A percentile compares a stretch with the other conserved stretches of the same genome.
Conservation (phyloP, 2,329 filamentous ascomycete species). For the Talaromyces funiculosus region DNA sequence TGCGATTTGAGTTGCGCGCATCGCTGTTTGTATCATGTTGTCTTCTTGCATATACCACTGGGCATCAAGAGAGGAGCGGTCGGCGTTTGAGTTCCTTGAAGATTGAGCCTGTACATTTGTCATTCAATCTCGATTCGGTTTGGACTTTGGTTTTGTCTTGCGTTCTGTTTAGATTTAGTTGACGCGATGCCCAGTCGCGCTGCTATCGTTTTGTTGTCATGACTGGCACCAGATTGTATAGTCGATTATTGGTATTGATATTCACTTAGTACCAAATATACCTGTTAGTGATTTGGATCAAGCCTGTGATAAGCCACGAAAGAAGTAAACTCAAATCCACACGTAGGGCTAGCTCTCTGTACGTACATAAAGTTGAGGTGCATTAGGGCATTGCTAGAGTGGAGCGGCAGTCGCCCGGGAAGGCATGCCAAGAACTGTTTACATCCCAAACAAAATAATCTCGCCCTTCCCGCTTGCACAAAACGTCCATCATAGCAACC, state of each 20-base stretch:
- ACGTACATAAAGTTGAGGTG: not conserved
- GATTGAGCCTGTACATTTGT: constrained; percentile 22
- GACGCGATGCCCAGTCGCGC: not conserved
- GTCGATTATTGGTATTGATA: not conserved
- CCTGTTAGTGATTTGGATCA: not conserved
- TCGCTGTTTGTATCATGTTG: constrained; percentile 7
- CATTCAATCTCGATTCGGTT: not conserved
- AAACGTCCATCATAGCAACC: constrained; percentile 11
- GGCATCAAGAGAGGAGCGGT: constrained; percentile 24
- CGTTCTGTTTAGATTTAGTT: not conserved
- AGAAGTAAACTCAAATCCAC: not conserved
- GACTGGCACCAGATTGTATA: constrained; percentile 1
- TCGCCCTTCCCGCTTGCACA: constrained; percentile 8
- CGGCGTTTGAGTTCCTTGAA: constrained; percentile 22
- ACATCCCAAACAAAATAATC: constrained; percentile 11
- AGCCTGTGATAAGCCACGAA: not conserved
- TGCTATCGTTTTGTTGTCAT: not conserved
- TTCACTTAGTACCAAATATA: not conserved
- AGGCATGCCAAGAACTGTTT: constrained; percentile 12
- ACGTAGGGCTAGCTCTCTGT: not conserved
- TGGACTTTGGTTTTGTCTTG: not conserved
- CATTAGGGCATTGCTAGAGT: not conserved
- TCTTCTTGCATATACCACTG: constrained; percentile 8
- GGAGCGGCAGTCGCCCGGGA: constrained; percentile 3
- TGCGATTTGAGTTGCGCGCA: not conserved